Percentiles rank a stretch among this genome's conserved stretches.
These are phyloP conservation scores for Aspergillus ustus DNA, from an alignment of 2,329 filamentous ascomycete genomes.

Conservation along the genomic window DNA sequence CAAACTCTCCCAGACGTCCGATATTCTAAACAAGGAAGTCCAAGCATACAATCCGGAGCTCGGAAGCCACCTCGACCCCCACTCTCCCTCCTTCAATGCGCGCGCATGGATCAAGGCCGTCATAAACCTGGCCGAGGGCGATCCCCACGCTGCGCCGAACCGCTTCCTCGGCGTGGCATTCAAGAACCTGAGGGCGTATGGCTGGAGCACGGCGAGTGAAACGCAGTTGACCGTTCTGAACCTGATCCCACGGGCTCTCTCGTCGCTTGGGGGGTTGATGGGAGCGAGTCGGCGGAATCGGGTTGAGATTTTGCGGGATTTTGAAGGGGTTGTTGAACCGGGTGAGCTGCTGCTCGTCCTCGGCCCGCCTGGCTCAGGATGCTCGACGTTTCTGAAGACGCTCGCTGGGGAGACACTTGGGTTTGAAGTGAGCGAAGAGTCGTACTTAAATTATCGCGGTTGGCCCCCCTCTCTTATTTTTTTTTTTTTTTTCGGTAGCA, in stretches of 20 bases:
- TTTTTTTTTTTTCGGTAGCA: neutral
- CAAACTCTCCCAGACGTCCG: neutral
- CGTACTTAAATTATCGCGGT: neutral
- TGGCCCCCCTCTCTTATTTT: neutral
- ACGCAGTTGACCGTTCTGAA: neutral
- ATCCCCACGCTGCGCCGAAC: neutral
- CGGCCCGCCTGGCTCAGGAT: constrained; percentile 58
- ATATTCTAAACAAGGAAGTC: neutral
- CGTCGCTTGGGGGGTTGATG: neutral
- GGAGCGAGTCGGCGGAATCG: neutral
- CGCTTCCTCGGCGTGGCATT: neutral
- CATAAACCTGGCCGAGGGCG: neutral
- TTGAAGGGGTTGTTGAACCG: constrained; percentile 65
- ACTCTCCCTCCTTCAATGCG: neutral
- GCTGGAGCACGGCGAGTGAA: neutral
- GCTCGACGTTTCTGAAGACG: constrained; percentile 60
- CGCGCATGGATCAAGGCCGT: neutral
- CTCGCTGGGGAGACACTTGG: neutral
- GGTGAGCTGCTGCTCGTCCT: constrained; percentile 64
- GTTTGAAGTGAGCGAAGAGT: constrained; percentile 35
- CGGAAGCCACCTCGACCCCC: neutral
- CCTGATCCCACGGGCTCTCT: neutral
- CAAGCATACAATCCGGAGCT: neutral
- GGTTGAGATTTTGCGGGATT: constrained; percentile 59
- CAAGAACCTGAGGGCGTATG: neutral